Conservation (phyloP, 2,329 filamentous ascomycete species). For the Orbilia ellipsospora region DNA sequence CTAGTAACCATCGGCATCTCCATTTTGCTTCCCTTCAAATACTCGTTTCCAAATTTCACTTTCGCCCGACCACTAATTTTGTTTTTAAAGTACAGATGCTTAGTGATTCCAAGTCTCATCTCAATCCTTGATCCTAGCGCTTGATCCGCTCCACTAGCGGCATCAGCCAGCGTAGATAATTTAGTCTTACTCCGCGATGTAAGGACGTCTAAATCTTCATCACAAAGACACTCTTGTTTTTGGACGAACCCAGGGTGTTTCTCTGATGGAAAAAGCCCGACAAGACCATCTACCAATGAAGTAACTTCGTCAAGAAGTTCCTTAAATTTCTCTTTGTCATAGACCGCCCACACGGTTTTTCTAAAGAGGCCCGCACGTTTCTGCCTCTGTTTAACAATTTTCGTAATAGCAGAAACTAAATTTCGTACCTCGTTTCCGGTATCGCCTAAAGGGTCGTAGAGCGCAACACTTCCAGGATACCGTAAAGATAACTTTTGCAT, state of each 20-base stretch:
- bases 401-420: slow-evolving; percentile 5
- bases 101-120: slow-evolving; percentile 4
- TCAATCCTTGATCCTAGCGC: slow-evolving; percentile 10
- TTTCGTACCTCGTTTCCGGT: slow-evolving; percentile 3
- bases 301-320: slow-evolving; percentile 22
- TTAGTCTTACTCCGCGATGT: background rate
- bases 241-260: background rate
- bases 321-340: slow-evolving; percentile 23
- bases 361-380: slow-evolving; percentile 4
- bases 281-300: slow-evolving; percentile 15
- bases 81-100: slow-evolving; percentile 12
- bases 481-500: slow-evolving; percentile 11
- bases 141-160: background rate
- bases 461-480: slow-evolving; percentile 12
- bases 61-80: slow-evolving; percentile 13
- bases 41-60: slow-evolving; percentile 28
- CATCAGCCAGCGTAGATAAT: background rate
- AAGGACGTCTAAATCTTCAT: slow-evolving; percentile 11
- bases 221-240: slow-evolving; percentile 14
- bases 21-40: slow-evolving; percentile 6
- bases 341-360: slow-evolving; percentile 28
- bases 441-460: slow-evolving; percentile 14
- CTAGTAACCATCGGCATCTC: background rate
- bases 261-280: slow-evolving; percentile 13
- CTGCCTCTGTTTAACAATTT: slow-evolving; percentile 10